A percentile compares a stretch with the other conserved stretches of the same genome.
Conservation (phyloP, 192 early-diverging fungal genomes). For the Coemansia sp. region DNA sequence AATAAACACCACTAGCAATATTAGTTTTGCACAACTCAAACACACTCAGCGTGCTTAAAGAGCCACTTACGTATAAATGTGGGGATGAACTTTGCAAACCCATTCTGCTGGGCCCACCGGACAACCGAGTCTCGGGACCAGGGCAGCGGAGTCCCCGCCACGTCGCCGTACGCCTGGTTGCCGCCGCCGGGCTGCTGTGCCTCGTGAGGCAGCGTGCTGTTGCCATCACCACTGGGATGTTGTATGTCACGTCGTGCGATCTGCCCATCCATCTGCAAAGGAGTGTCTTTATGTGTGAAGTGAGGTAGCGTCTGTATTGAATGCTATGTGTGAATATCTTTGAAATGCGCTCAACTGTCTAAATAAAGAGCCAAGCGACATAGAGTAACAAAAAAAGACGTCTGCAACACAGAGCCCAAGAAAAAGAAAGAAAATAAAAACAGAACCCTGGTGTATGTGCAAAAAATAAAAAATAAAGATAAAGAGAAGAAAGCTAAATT, state of each 20-base stretch:
- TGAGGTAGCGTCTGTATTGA: neutral
- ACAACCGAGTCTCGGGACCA: constrained; percentile 50
- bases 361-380: neutral
- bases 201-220: constrained; percentile 2
- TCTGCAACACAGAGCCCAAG: neutral
- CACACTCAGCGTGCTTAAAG: neutral
- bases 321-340: neutral
- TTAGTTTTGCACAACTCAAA: neutral
- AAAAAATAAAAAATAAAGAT: neutral
- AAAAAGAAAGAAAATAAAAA: neutral
- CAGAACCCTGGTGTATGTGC: neutral
- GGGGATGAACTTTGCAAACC: constrained; percentile 45
- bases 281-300: constrained; percentile 1
- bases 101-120: constrained; percentile 38
- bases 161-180: constrained; percentile 19
- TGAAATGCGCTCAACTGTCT: constrained; percentile 3
- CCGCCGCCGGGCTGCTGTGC: constrained; percentile 9
- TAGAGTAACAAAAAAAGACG: constrained; percentile 1
- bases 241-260: constrained; percentile 16
- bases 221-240: constrained; percentile 12
- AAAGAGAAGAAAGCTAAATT: neutral
- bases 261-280: constrained; percentile 24
- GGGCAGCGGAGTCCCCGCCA: constrained; percentile 37
- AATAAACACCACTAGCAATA: neutral
- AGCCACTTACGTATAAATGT: constrained; percentile 46